A percentile compares a stretch with the other conserved stretches of the same genome.
Evolutionary conservation across 805 yeast genomes (phyloP).

Genomic region (Cyberlindnera saturnus): DNA sequence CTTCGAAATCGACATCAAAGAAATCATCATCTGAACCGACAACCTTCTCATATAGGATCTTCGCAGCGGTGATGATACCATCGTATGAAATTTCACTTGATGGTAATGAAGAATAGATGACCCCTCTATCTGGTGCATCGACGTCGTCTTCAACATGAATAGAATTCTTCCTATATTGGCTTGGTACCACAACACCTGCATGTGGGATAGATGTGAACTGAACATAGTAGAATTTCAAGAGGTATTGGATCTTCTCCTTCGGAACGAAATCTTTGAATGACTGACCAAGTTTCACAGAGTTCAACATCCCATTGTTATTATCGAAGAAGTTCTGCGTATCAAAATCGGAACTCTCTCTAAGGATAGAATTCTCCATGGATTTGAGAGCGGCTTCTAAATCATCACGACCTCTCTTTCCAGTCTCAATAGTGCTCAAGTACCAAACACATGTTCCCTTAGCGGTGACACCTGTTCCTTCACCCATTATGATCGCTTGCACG

Average conservation of each 20-base stretch:
- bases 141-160: constrained; percentile 23
- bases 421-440: constrained; percentile 80
- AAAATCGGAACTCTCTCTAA: constrained; percentile 62
- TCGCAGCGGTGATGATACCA: constrained; percentile 81
- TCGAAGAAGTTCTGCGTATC: constrained; percentile 33
- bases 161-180: constrained; percentile 31
- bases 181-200: constrained; percentile 43
- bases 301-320: constrained; percentile 50
- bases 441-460: constrained; percentile 85
- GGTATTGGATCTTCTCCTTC: constrained; percentile 56
- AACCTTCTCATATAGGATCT: constrained; percentile 62
- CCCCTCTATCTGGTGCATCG: constrained; percentile 37
- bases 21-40: constrained; percentile 95
- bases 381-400: constrained; percentile 77
- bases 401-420: constrained; percentile 58
- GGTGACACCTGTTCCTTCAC: constrained; percentile 82
- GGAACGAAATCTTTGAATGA: constrained; percentile 82
- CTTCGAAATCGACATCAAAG: constrained; percentile 94
- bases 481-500: constrained; percentile 83
- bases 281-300: constrained; percentile 81
- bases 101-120: constrained; percentile 58
- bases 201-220: constrained; percentile 54
- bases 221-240: constrained; percentile 56
- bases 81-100: constrained; percentile 86
- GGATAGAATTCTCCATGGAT: constrained; percentile 72